phyloP scores from a whole-genome alignment of 345 rosid genomes.

The Trapa bicornis region DNA sequence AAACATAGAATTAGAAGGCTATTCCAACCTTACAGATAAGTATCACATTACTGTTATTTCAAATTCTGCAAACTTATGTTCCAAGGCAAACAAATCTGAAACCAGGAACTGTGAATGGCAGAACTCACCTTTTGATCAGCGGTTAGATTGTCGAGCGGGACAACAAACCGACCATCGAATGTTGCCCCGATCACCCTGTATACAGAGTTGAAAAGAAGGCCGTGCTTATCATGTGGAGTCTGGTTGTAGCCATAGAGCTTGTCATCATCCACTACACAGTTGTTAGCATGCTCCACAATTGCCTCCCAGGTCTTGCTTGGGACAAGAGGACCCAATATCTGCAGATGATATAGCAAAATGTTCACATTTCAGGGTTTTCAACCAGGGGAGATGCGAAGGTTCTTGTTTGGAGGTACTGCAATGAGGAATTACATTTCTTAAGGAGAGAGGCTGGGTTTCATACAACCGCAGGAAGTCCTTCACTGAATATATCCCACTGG shows the following conservation, averaged over 20 bases:
- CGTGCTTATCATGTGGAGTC: conserved; percentile 9
- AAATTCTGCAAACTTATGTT: neutral
- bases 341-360: neutral
- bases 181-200: conserved; percentile 31
- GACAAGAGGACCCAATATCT: conserved; percentile 37
- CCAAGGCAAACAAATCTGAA: too few species aligned
- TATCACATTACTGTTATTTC: neutral
- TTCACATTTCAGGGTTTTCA: neutral
- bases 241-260: conserved; percentile 27
- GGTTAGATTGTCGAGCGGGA: conserved; percentile 20
- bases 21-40: too few species aligned
- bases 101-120: neutral
- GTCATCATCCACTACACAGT: conserved; percentile 41
- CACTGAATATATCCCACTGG: conserved; percentile 13
- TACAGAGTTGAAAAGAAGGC: conserved; percentile 40
- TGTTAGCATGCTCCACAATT: conserved; percentile 46
- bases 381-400: neutral
- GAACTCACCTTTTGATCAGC: conserved; percentile 25
- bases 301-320: conserved; percentile 42
- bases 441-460: conserved; percentile 6
- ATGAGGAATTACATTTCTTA: conserved; percentile 29
- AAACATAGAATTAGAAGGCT: too few species aligned
- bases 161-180: conserved; percentile 19
- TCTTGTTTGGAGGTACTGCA: neutral
- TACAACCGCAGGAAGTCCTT: conserved; percentile 18